phyloP scores from a whole-genome alignment of 129 eudicot species.

The Artemisia argyi region DNA sequence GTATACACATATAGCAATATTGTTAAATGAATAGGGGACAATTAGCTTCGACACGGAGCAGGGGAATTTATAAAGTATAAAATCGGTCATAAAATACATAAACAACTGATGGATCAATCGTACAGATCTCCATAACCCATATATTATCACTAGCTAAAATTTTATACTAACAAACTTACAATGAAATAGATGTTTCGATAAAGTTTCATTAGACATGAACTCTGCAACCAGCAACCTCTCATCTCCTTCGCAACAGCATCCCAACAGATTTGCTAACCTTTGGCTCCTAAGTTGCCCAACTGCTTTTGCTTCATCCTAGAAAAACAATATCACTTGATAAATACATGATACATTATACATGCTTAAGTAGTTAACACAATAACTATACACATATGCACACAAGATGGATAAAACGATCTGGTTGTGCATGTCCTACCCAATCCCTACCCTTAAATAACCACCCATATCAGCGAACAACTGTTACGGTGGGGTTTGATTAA shows the following conservation, averaged over 20 bases:
- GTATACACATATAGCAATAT: not conserved
- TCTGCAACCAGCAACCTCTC: slow-evolving; percentile 24
- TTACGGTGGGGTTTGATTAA: no score
- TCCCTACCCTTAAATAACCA: no score
- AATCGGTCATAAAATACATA: not conserved
- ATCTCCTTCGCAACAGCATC: slow-evolving; percentile 17
- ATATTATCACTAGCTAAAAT: not conserved
- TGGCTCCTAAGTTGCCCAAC: slow-evolving; percentile 19
- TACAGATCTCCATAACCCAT: not conserved
- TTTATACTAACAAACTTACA: not conserved
- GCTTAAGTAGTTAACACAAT: no score
- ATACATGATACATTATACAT: no score
- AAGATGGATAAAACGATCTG: no score
- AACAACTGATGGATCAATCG: not conserved
- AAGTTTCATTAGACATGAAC: slow-evolving; percentile 18
- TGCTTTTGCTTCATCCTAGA: slow-evolving; percentile 19
- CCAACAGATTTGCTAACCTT: slow-evolving; percentile 15
- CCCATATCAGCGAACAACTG: no score
- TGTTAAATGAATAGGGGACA: not conserved
- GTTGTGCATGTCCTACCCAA: no score
- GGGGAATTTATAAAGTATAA: not conserved
- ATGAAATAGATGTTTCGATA: slow-evolving; percentile 14
- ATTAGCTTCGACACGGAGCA: not conserved
- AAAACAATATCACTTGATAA: not conserved
- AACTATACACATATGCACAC: no score